Base-by-base conservation (phyloP, 805 yeast species). In the Metschnikowia bowlesiae region DNA sequence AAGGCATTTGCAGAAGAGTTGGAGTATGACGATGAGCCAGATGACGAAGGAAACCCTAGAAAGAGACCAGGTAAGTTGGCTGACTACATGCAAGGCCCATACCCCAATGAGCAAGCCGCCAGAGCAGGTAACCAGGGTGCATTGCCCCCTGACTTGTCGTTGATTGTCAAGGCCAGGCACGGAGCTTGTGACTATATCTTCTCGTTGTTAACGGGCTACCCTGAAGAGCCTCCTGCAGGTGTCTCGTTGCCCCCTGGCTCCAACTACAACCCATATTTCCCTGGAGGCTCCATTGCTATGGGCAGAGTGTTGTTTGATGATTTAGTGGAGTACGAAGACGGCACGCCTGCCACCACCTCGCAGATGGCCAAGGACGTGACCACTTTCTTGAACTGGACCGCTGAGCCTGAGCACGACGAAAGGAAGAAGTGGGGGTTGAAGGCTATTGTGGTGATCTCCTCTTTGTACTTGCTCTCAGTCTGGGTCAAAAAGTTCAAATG, bases 101-200 rank as follows among this genome's bases (percentile, higher is more conserved):
- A 94, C 72, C 89, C 89, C 59, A 94, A 94, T 71, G 99, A 94
- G 75, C 95, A 94, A 79, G 98, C 98, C 58, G 99, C 99, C 45
- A 89, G 99, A 80, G 97, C 98, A 60, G 97, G 96, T 57, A 94
- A 94, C 82, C 97, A 89, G 79, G 99, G 99, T 75, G 97, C 99
- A 56, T 81, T 87, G 60, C 99, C 99, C 57, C 99, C 99, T 53
- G 99, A 94, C 78, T 83, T 94, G 68, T 90, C 97, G 37, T 81
- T 94, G 72, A 89, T 94, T 66, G 95, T 92, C 73, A 92, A 92
- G 83, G 98, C 99, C 61, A 88, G 99, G 82, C 98, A 94, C 77
- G 97, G 98, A 70, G 97, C 89, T 61, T 81, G 87, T 69, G 98
- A 94, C 73, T 94, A 94, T 76, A 87, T 94, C 70, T 94, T 94